Conservation (phyloP, 805 yeast species). For the Yamadazyma nakazawae region DNA sequence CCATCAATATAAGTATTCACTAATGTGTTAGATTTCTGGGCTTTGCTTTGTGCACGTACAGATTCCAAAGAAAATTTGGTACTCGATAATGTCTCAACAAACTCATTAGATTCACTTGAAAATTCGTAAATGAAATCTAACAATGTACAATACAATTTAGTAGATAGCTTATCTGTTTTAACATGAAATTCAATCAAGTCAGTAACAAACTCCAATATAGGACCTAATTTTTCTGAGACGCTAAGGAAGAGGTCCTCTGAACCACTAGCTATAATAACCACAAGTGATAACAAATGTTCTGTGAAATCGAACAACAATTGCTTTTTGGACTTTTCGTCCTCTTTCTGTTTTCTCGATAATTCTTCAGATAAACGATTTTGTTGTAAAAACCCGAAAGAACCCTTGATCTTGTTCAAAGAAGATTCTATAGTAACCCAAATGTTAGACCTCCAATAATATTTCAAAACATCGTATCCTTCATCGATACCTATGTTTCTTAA, state of each 20-base stretch:
- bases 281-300: conserved; percentile 69
- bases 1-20: conserved; percentile 39
- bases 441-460: conserved; percentile 71
- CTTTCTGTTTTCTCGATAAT: conserved; percentile 19
- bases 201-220: conserved; percentile 35
- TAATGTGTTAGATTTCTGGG: conserved; percentile 17
- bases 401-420: conserved; percentile 49
- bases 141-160: conserved; percentile 47
- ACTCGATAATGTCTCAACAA: conserved; percentile 34
- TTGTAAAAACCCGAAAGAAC: conserved; percentile 44
- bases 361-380: conserved; percentile 15
- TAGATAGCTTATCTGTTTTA: conserved; percentile 30
- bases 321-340: conserved; percentile 40
- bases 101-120: conserved; percentile 55
- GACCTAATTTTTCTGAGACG: conserved; percentile 46
- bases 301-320: conserved; percentile 59
- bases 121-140: conserved; percentile 60
- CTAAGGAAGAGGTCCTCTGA: conserved; percentile 47
- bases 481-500: conserved; percentile 77
- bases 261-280: conserved; percentile 62
- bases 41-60: neutral
- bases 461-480: conserved; percentile 82
- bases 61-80: conserved; percentile 16
- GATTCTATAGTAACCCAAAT: conserved; percentile 62
- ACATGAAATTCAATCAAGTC: conserved; percentile 34